phyloP scores from a whole-genome alignment of 306 rosid genomes.

The Castanospermum australe region DNA sequence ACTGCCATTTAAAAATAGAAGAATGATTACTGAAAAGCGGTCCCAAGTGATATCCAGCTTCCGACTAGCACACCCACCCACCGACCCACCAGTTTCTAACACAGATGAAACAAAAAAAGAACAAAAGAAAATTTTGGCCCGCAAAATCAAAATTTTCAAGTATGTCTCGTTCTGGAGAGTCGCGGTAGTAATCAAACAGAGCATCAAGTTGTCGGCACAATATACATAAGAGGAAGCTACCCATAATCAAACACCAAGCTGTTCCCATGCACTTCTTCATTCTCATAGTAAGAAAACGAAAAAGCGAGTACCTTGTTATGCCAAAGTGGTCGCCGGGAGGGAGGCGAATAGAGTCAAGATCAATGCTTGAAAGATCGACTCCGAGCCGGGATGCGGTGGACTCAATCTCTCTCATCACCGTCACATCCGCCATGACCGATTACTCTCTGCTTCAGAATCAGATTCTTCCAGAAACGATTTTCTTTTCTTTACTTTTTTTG shows the following conservation, averaged over 20 bases:
- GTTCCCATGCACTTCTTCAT: too few species aligned
- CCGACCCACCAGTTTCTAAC: background rate
- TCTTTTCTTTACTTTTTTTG: too few species aligned
- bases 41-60: background rate
- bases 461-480: too few species aligned
- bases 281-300: too few species aligned
- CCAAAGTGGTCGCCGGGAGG: constrained; percentile 51
- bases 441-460: too few species aligned
- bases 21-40: background rate
- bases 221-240: too few species aligned
- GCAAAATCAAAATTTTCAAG: too few species aligned
- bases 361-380: constrained; percentile 40
- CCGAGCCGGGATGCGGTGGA: constrained; percentile 46
- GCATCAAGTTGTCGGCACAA: too few species aligned
- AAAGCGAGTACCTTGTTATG: constrained; percentile 37
- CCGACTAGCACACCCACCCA: too few species aligned
- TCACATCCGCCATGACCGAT: constrained; percentile 52
- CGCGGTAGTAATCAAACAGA: too few species aligned
- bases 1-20: constrained; percentile 21
- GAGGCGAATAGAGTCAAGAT: constrained; percentile 47
- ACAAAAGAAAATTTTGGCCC: background rate
- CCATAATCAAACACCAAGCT: too few species aligned
- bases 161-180: too few species aligned
- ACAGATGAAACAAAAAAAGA: background rate
- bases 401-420: constrained; percentile 41